Base-by-base conservation (phyloP, 2,329 filamentous ascomycete genomes). In the Pyrenochaeta sp. region DNA sequence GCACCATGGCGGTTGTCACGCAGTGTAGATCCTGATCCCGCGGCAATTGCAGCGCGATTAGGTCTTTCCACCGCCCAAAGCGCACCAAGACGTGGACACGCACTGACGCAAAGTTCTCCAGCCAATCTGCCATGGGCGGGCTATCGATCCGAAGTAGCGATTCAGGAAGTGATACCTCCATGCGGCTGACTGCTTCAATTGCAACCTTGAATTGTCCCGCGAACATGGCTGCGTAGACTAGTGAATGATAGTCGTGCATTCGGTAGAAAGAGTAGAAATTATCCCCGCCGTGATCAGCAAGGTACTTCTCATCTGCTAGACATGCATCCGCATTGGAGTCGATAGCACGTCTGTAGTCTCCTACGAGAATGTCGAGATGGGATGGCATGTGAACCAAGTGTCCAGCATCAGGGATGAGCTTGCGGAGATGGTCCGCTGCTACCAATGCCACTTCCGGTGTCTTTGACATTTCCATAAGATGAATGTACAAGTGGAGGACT, bases 241-340 rank as follows among this genome's bases (percentile, higher is more conserved):
- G 79, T 52, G 89, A 90, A 61, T 92, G 88, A 57, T 85, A 86
- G 61, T 92, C 78, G 63, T 93, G 89, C 35, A 81, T 80, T 10
- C 88, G 81, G 64, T 92, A 93, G 4, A 91, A 78, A 0, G 85
- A 86, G 71, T 92, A 93, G 64, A 92, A 91, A 63, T 88, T 88
- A 48, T 82, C 66, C 0, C 82, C 74, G 0, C 87, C 86, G 6
- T 80, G 75, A 4, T 77, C 74, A 0, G 72, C 68, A 2, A 89
- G 74, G 59, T 81, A 91, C 53, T 81, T 83, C 36, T 87, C 81
- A 61, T 93, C 88, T 2, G 86, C 87, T 0, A 71, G 60, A 34
- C 88, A 84, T 7, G 88, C 88, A 15, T 80, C 78, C 2, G 79
- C 74, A 64, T 92, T 92, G 3, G 85, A 85, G 1, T 74, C 73